Evolutionary conservation across 1,284 basidiomycete genomes (phyloP), one percentile per base, ranked within the genome.

Genomic region (Retiboletus flavoniger): DNA sequence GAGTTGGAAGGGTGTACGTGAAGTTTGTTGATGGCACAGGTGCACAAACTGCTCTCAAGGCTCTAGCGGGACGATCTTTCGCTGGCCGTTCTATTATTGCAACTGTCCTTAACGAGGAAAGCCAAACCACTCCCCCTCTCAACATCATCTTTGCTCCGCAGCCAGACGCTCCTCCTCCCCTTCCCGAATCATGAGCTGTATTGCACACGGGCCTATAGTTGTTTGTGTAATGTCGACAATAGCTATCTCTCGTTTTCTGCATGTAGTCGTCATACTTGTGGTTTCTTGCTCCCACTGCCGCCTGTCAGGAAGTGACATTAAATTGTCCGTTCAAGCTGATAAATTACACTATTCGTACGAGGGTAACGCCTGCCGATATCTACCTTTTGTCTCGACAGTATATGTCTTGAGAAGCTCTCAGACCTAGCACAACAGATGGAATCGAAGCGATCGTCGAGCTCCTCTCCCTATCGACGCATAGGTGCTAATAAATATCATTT

Each of bases 1-100:
- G 95, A 46, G 95, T 98, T 21, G 95, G 95, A 16, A 81, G 94
- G 47, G 95, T 98, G 16, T 98, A 95, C 71, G 93, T 98, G 62
- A 89, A 91, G 73, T 98, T 89, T 71, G 63, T 60, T 29, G 77
- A 86, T 41, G 70, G 85, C 7, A 75, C 77, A 8, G 75, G 82
- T 49, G 92, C 93, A 14, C 77, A 78, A 38, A 74, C 71, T 54
- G 95, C 90, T 31, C 78, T 98, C 69, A 88, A 89, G 68, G 84
- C 86, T 34, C 79, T 98, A 48, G 95, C 95, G 13, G 95, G 95
- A 14, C 79, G 95, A 51, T 92, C 92, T 56, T 98, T 98, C 64
- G 94, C 88, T 43, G 95, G 95, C 1, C 79, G 95, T 62, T 92
- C 91, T 45, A 96, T 97, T 64, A 87, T 89, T 61, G 89, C 89